A percentile compares a stretch with the other conserved stretches of the same genome.
phyloP scores from a whole-genome alignment of 371 early-diverging fungal species.

The Rhizopus arrhizus region DNA sequence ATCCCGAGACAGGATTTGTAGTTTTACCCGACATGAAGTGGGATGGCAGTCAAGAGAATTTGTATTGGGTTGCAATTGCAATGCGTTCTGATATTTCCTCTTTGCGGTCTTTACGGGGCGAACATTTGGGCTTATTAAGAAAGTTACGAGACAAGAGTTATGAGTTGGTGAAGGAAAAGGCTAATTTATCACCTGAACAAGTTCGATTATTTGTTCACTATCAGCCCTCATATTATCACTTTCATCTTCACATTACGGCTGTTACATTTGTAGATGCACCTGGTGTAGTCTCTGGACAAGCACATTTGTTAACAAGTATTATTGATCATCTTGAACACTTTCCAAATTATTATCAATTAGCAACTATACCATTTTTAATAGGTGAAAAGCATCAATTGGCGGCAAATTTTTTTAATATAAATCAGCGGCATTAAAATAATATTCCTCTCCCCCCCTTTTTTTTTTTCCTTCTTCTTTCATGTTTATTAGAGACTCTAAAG shows the following conservation, averaged over 20 bases:
- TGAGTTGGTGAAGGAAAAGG: slow-evolving; percentile 50
- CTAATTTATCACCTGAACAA: slow-evolving; percentile 47
- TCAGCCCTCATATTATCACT: slow-evolving; percentile 85
- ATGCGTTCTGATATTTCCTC: slow-evolving; percentile 51
- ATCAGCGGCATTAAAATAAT: slow-evolving; percentile 6
- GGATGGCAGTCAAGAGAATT: slow-evolving; percentile 64
- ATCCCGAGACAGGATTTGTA: slow-evolving; percentile 68
- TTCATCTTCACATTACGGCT: slow-evolving; percentile 83
- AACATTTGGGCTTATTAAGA: slow-evolving; percentile 69
- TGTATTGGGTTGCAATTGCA: slow-evolving; percentile 73
- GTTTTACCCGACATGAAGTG: slow-evolving; percentile 85
- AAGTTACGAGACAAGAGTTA: slow-evolving; percentile 56
- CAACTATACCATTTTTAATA: slow-evolving; percentile 40
- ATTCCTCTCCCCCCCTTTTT: not conserved
- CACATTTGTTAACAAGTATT: slow-evolving; percentile 74
- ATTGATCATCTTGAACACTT: slow-evolving; percentile 58
- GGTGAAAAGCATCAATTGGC: slow-evolving; percentile 34
- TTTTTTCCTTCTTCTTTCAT: not conserved
- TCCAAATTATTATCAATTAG: slow-evolving; percentile 41
- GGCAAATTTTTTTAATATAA: slow-evolving; percentile 1
- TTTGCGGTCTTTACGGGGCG: slow-evolving; percentile 61
- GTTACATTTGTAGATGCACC: slow-evolving; percentile 58
- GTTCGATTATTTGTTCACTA: slow-evolving; percentile 82
- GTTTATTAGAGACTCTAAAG: slow-evolving; percentile 7
- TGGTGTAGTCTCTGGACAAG: slow-evolving; percentile 71